Evolutionary conservation across 2,329 filamentous ascomycete genomes (phyloP).

Genomic region (Volutella citrinella): DNA sequence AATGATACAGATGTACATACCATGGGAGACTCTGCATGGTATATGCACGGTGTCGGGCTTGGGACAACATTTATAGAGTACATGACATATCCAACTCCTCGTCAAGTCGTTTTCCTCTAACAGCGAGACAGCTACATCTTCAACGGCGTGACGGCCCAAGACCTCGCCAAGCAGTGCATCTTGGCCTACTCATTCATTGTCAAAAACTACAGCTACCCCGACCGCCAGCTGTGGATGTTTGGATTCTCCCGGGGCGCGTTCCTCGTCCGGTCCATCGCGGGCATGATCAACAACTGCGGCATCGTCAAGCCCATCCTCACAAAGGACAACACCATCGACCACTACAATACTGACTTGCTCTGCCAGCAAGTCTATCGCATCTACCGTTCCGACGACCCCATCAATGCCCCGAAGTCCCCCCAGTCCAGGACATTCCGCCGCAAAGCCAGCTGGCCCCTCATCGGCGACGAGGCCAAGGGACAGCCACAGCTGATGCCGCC

Average conservation of each 20-base stretch:
- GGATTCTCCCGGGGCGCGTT: slow-evolving; percentile 25
- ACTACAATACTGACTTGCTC: slow-evolving; percentile 3
- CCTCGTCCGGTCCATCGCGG: slow-evolving; percentile 21
- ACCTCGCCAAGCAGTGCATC: slow-evolving; percentile 11
- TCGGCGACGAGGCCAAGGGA: slow-evolving; percentile 1
- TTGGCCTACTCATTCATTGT: slow-evolving; percentile 15
- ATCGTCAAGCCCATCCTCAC: slow-evolving; percentile 16
- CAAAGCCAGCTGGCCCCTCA: slow-evolving; percentile 10
- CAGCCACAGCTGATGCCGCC: slow-evolving; percentile 7
- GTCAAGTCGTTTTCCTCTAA: background rate
- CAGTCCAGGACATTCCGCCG: slow-evolving; percentile 14
- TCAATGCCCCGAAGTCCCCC: slow-evolving; percentile 13
- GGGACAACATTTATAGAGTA: slow-evolving; percentile 8
- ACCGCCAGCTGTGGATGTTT: slow-evolving; percentile 24
- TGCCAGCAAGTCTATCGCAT: slow-evolving; percentile 20
- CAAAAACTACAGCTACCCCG: slow-evolving; percentile 14
- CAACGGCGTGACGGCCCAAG: slow-evolving; percentile 11
- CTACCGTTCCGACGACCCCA: slow-evolving; percentile 16
- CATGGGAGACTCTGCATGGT: slow-evolving; percentile 2
- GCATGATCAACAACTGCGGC: slow-evolving; percentile 30
- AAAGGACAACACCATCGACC: background rate
- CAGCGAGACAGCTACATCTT: slow-evolving; percentile 10
- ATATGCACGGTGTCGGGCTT: slow-evolving; percentile 7
- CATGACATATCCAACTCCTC: background rate
- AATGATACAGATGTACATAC: slow-evolving; percentile 3